Base-by-base conservation (phyloP, 2,329 filamentous ascomycete species). In the Penicillium sp. region DNA sequence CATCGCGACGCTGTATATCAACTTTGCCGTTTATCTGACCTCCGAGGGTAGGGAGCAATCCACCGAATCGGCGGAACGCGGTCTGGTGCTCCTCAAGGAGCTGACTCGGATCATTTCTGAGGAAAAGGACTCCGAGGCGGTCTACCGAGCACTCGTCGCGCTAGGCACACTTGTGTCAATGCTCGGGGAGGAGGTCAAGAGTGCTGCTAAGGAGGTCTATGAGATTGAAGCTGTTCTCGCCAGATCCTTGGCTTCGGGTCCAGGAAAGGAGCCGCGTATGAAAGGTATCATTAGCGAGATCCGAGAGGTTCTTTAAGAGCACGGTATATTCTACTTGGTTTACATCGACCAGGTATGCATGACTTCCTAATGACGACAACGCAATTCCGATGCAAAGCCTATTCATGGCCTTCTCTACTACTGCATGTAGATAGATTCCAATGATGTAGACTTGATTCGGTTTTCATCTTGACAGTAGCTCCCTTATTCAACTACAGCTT, bases 71-170 rank as follows among this genome's bases (percentile, higher is more conserved):
- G 64, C 75, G 41, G 66, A 77, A 69, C 66, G 70, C 54, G 73
- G 72, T 33, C 62, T 82, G 58, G 74, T 76, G 9, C 72, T 89
- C 4, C 65, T 89, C 2, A 77, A 82, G 27, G 77, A 86, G 4
- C 69, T 91, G 0, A 79, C 79, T 1, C 76, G 77, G 48, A 78
- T 92, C 1, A 70, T 95, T 1, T 72, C 75, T 5, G 78, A 76
- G 3, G 84, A 88, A 55, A 82, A 77, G 2, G 91, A 97, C 60
- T 81, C 84, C 0, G 93, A 97, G 66, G 88, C 89, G 0, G 72
- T 93, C 3, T 97, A 91, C 66, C 83, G 93, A 18, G 82, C 83
- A 0, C 77, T 97, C 5, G 88, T 95, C 6, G 89, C 88, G 0
- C 72, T 92, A 0, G 95, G 93, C 0, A 99, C 91, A 1, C 66